Evolutionary conservation across 176 grass and related monocot genomes (phyloP), one percentile per base, ranked within the genome.

Genomic region (Raddia distichophylla): DNA sequence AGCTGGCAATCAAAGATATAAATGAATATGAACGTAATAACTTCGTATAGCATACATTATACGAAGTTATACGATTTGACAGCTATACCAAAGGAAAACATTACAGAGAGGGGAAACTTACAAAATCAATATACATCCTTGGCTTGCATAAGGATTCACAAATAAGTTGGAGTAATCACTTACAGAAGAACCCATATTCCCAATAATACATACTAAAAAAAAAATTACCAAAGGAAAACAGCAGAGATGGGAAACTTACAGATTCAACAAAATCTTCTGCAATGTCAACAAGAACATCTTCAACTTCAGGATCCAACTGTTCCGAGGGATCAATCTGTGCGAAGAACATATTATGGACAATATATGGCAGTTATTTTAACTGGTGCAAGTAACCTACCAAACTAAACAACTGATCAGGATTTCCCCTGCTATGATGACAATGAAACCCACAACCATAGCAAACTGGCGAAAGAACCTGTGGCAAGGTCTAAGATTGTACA

Each of bases 231-330:
- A 43, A 16, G 12, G n/a, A 49, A 53, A 84, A 72, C 37, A 70
- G 69, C 3, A 46, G 46, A 17, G 55, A 2, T 34, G 20, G 43
- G 77, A 42, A 63, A 83, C 93, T 85, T 83, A 99, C 93, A 86
- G 93, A 99, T 80, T 95, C 96, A 22, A 99, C 69, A 90, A 99
- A 99, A 90, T 99, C 93, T 87, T 99, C 93, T 15, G 93, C 93
- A 78, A 99, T 91, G 78, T 99, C 96, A 84, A 99, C 81, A 66
- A 99, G 85, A 87, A 91, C 82, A 93, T 99, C 96, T 90, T 99
- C 96, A 78, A 99, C 96, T 48, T 99, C 93, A 84, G 84, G 57
- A 84, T 99, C 93, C 56, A 95, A 73, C 71, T 88, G 91, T 88
- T 99, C 96, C 10, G 89, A 91, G 67, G 93, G 90, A 86, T 99